phyloP scores from a whole-genome alignment of 2,329 filamentous ascomycete genomes.

The Proliferodiscus dingleyae region DNA sequence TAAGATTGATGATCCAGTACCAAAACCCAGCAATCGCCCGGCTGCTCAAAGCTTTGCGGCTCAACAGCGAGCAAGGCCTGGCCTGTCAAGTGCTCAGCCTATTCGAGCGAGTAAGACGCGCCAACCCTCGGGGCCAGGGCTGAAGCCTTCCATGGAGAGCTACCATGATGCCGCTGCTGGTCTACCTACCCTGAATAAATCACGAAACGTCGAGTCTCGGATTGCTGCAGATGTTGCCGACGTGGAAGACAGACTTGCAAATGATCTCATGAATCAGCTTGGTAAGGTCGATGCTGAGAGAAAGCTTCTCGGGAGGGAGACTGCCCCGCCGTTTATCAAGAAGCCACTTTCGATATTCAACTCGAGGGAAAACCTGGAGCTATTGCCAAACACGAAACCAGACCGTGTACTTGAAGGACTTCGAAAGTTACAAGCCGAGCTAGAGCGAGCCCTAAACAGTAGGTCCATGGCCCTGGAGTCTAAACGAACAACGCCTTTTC shows the following conservation, averaged over 20 bases:
- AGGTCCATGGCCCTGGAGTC: conserved; percentile 57
- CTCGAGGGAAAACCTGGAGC: conserved; percentile 46
- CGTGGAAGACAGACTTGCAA: conserved; percentile 29
- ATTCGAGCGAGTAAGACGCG: conserved; percentile 17
- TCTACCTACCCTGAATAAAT: conserved; percentile 4
- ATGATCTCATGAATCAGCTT: conserved; percentile 27
- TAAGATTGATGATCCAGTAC: conserved; percentile 4
- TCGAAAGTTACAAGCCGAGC: conserved; percentile 51
- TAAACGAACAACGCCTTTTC: conserved; percentile 49
- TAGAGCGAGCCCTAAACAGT: conserved; percentile 59
- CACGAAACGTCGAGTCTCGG: conserved; percentile 14
- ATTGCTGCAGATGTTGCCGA: conserved; percentile 20
- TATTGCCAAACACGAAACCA: conserved; percentile 50
- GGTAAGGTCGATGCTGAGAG: conserved; percentile 18
- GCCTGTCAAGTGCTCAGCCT: conserved; percentile 31
- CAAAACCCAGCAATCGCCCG: conserved; percentile 39
- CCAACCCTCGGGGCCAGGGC: conserved; percentile 5
- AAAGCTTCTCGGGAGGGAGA: conserved; percentile 22
- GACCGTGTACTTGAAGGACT: conserved; percentile 54
- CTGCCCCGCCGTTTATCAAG: conserved; percentile 37
- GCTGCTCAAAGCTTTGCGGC: conserved; percentile 61
- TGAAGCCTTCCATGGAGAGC: background rate
- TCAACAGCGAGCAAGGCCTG: conserved; percentile 56
- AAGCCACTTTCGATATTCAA: conserved; percentile 43
- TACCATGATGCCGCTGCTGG: background rate